phyloP scores from a whole-genome alignment of 225 moss, liverwort and hornwort genomes.

The Takakia lepidozioides region DNA sequence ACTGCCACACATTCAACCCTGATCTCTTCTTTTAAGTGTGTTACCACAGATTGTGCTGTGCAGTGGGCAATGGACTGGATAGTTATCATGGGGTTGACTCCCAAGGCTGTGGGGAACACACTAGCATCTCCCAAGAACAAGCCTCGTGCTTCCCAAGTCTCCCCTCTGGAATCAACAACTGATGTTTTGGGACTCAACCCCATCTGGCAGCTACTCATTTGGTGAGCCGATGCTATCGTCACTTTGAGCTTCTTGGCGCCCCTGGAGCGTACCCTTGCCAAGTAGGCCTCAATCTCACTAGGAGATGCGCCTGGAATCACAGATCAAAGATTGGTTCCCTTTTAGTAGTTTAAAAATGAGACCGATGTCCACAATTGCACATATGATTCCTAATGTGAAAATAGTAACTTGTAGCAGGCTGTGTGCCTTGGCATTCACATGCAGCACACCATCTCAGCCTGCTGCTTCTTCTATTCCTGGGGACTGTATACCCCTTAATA shows the following conservation, averaged over 20 bases:
- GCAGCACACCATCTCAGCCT: too few species aligned
- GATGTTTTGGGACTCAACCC: conserved; percentile 31
- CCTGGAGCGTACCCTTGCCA: conserved; percentile 17
- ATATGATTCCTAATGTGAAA: too few species aligned
- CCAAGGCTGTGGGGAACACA: conserved; percentile 74
- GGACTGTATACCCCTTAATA: too few species aligned
- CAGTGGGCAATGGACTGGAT: conserved; percentile 75
- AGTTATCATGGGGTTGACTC: conserved; percentile 95
- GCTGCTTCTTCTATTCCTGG: too few species aligned
- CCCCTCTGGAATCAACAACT: conserved; percentile 53
- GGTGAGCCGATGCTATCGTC: conserved; percentile 67
- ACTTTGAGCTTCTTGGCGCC: conserved; percentile 17
- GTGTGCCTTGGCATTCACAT: too few species aligned
- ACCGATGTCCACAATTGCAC: too few species aligned
- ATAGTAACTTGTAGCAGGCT: too few species aligned
- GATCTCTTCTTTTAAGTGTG: too few species aligned
- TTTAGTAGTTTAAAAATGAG: too few species aligned
- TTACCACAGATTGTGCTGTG: conserved; percentile 68
- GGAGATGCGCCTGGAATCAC: conserved; percentile 20
- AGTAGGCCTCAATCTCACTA: conserved; percentile 32
- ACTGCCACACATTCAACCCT: too few species aligned
- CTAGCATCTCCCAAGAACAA: conserved; percentile 78
- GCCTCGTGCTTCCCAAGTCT: conserved; percentile 72
- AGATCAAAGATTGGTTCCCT: too few species aligned
- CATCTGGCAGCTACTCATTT: conserved; percentile 84